These are phyloP conservation scores for Clathrus columnatus DNA, from an alignment of 768 basidiomycete genomes.

Conservation along the genomic window DNA sequence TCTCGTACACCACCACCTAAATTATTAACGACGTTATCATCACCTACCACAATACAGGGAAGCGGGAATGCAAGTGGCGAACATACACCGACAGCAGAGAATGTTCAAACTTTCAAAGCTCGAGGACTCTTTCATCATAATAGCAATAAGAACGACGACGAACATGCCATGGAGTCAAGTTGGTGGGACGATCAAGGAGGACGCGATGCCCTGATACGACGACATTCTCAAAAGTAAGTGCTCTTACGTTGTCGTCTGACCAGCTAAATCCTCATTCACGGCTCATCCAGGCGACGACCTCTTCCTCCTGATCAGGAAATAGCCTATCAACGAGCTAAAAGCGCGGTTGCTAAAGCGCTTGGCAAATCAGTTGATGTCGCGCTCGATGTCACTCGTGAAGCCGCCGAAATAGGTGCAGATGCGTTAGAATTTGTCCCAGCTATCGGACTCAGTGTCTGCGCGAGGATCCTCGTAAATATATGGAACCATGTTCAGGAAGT, in stretches of 20 bases:
- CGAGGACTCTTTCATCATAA: not conserved
- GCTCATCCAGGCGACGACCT: slow-evolving; percentile 19
- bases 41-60: not conserved
- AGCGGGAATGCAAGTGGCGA: not conserved
- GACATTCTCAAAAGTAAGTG: not conserved
- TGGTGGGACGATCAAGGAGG: not conserved
- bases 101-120: no score
- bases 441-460: slow-evolving; percentile 44
- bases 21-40: not conserved
- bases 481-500: slow-evolving; percentile 56
- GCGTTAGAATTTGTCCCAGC: slow-evolving; percentile 44
- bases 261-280: not conserved
- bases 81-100: not conserved
- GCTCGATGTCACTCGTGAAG: slow-evolving; percentile 36
- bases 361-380: slow-evolving; percentile 29
- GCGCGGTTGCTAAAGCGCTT: not conserved
- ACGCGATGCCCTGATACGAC: not conserved
- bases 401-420: slow-evolving; percentile 33
- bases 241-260: no score
- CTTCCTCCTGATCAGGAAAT: slow-evolving; percentile 33
- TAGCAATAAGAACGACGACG: not conserved
- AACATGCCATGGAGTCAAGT: not conserved
- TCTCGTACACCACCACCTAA: not conserved
- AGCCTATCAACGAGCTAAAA: slow-evolving; percentile 27
- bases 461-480: slow-evolving; percentile 44